Base-by-base conservation (phyloP, 257 asterid species). In the Buddleja alternifolia region DNA sequence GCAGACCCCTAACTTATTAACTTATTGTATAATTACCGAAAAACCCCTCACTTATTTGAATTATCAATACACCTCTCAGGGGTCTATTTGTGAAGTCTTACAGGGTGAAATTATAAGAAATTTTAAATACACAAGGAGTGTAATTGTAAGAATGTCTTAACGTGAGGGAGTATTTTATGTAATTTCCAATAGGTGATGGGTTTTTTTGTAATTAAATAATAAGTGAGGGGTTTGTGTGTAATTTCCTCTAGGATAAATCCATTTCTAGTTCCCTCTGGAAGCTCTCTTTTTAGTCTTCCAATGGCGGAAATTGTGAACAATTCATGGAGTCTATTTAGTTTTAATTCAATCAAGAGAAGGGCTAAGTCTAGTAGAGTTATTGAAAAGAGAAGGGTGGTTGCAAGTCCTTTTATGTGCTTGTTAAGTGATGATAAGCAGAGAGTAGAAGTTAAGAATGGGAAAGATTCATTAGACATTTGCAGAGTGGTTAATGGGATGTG, bases 401-500 rank as follows among this genome's bases (percentile, higher is more conserved):
- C 77, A 7, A 81, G 85, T 50, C 77, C 82, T 50, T 78, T 80
- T 21, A 63, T 72, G 36, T 83, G 89, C 74, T 72, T 79, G 78
- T 64, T 86, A 76, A 78, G 76, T 59, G 88, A 77, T 57, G 75
- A 86, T 66, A 80, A 77, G 77, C 67, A 70, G 70, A 74, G 87
- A 67, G 73, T 73, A 52, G 84, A 79, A 42, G 87, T 88, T 62
- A 78, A 82, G 83, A 85, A 85, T 78, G 93, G 96, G 36, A 88
- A 88, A 34, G 91, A 92, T 73, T 83, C 91, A 51, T 44, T 88
- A 67, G 87, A 82, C 40, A 92, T 90, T 48, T 90, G 91, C 82
- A 80, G 93, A 82, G 93, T 88, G 60, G 85, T 86, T 56, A 86
- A 86, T 71, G 98, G 96, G 61, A 88, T 66, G 89, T 90, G 96